A percentile compares a stretch with the other conserved stretches of the same genome.
These are phyloP conservation scores for Rutstroemia sp. DNA, from an alignment of 2,329 filamentous ascomycete species.

Conservation along the genomic window DNA sequence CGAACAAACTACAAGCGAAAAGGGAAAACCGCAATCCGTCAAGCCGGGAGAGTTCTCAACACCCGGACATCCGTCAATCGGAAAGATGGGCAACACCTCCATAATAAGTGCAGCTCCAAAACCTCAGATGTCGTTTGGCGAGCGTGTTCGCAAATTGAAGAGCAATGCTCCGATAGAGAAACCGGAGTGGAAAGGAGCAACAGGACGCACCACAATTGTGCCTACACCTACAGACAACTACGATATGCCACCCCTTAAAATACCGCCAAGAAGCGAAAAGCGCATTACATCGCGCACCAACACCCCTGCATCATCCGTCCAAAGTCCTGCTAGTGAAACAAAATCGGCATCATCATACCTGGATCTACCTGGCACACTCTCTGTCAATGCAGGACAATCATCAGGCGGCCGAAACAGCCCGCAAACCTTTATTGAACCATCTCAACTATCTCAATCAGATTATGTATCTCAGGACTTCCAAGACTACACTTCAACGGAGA, in stretches of 20 bases:
- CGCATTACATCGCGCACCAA: conserved; percentile 15
- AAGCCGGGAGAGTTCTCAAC: conserved; percentile 44
- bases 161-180: conserved; percentile 27
- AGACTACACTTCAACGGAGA: background rate
- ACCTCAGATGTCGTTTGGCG: conserved; percentile 34
- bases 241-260: conserved; percentile 45
- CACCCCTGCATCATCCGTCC: conserved; percentile 22
- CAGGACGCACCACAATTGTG: conserved; percentile 58
- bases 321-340: conserved; percentile 23
- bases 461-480: background rate
- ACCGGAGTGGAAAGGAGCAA: conserved; percentile 66
- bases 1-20: conserved; percentile 51
- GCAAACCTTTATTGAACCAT: conserved; percentile 1
- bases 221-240: conserved; percentile 56
- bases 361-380: conserved; percentile 12
- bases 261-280: conserved; percentile 42
- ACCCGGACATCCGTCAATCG: conserved; percentile 14
- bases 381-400: conserved; percentile 14
- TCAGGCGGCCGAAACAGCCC: conserved; percentile 14
- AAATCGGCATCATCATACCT: conserved; percentile 17
- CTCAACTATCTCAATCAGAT: background rate
- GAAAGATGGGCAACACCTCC: conserved; percentile 19
- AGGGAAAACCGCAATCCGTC: conserved; percentile 48
- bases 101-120: conserved; percentile 24
- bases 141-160: conserved; percentile 39